Conservation (phyloP, 331 rosid genomes). For the Pyracantha coccinea region DNA sequence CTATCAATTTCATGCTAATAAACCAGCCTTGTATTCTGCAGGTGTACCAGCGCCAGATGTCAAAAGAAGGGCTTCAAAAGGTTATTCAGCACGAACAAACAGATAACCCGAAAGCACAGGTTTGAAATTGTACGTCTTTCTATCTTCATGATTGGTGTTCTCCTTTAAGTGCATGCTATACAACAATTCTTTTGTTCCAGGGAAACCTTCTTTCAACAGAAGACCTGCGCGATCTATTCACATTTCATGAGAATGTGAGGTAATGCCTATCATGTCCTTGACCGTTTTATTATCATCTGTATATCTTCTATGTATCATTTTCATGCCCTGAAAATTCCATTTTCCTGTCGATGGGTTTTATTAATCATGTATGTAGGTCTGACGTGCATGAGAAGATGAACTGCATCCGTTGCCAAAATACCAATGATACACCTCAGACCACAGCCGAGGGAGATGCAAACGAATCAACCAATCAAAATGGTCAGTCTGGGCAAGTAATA, state of each 20-base stretch:
- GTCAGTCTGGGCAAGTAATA: slow-evolving; percentile 41
- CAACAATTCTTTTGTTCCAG: slow-evolving; percentile 31
- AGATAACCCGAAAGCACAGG: slow-evolving; percentile 53
- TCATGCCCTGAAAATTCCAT: background rate
- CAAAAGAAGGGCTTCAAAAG: slow-evolving; percentile 97
- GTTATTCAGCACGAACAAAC: slow-evolving; percentile 85
- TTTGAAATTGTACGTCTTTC: slow-evolving; percentile 16
- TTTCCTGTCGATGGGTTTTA: slow-evolving; percentile 9
- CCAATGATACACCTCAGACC: slow-evolving; percentile 24
- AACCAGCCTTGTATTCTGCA: slow-evolving; percentile 16
- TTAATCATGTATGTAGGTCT: slow-evolving; percentile 43
- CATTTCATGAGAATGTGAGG: slow-evolving; percentile 68
- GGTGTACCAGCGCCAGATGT: slow-evolving; percentile 99
- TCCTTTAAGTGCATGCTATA: slow-evolving; percentile 3
- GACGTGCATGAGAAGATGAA: slow-evolving; percentile 85
- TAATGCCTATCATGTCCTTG: slow-evolving; percentile 20
- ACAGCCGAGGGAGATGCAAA: slow-evolving; percentile 20
- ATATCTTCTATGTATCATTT: background rate
- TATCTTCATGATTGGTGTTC: background rate
- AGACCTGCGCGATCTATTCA: slow-evolving; percentile 89
- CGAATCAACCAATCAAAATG: slow-evolving; percentile 11
- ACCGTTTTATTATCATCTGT: background rate
- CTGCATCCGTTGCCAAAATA: slow-evolving; percentile 70
- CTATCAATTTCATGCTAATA: slow-evolving; percentile 1
- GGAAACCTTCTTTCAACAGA: slow-evolving; percentile 69